Conservation (phyloP, 202 grass and related monocot genomes). For the Carex sylvatica region DNA sequence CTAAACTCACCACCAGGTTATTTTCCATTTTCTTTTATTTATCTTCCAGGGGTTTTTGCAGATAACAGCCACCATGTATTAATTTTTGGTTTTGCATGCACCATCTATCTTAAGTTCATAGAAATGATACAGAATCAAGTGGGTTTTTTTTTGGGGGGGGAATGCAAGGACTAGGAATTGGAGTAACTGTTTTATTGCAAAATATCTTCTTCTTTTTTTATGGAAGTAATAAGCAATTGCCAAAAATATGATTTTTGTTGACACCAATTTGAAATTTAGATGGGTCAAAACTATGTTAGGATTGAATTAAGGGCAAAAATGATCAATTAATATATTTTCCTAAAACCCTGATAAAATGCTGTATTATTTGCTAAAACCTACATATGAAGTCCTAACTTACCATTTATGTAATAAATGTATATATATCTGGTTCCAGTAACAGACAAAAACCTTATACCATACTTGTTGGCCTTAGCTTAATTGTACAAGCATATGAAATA, state of each 20-base stretch:
- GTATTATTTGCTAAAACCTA: background rate
- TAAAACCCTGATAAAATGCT: background rate
- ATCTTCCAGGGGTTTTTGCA: background rate
- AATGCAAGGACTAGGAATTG: background rate
- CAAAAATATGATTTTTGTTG: background rate
- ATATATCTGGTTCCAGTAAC: background rate
- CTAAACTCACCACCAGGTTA: slow-evolving; percentile 74
- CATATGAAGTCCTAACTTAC: background rate
- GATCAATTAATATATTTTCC: background rate
- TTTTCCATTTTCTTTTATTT: slow-evolving; percentile 13
- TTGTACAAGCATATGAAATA: background rate
- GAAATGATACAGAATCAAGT: background rate
- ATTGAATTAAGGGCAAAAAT: background rate
- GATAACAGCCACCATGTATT: background rate
- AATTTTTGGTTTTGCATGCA: background rate
- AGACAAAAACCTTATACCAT: background rate
- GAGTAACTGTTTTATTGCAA: background rate
- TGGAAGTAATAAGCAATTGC: background rate
- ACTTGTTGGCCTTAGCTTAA: background rate
- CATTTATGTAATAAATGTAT: background rate
- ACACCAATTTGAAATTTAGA: background rate
- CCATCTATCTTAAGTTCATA: background rate
- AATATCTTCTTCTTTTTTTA: background rate
- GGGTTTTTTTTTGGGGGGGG: background rate
- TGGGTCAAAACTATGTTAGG: slow-evolving; percentile 2